Base-by-base conservation (phyloP, 805 yeast species). In the Yarrowia deformans region DNA sequence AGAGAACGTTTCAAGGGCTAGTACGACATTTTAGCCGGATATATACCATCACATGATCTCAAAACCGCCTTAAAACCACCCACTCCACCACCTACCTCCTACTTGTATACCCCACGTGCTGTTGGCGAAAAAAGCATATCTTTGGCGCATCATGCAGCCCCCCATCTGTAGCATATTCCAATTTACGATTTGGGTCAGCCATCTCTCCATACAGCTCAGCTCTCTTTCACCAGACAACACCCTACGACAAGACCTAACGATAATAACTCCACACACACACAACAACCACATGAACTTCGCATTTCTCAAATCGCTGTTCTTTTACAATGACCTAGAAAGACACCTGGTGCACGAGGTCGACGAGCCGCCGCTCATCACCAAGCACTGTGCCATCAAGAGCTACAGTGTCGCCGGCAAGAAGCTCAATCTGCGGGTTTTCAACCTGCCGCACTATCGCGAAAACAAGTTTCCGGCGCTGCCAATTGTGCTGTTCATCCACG, bases 401-500 rank as follows among this genome's bases (percentile, higher is more conserved):
- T 63, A 16, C 68, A 48, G 5, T n/a, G 68, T 63, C 29, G 39
- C 32, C 1, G 67, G 34, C 39, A 35, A 48, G 16, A 19, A 70
- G 29, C 52, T 71, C 23, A 50, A 67, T 10, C 66, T 74, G 8
- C 69, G 77, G 23, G 70, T 70, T 9, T 58, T 74, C 42, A 54
- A 50, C 16, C 70, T 77, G 18, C 80, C 78, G 1, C 73, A 77
- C 40, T 72, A 73, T 49, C 73, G 75, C 37, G 74, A 71, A 18
- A 70, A 72, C 60, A 73, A 75, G 68, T 67, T 78, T 39, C 79
- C 78, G 1, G 68, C 69, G 7, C 70, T 87, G 49, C 96, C 96
- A 0, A 79, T 88, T 1, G 77, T 90, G 7, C 78, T 91, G 1
- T 85, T 92, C 69, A 75, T 93, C 19, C 98, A 93, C 79, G 98